Percentiles rank a stretch among this genome's conserved stretches.
These are phyloP conservation scores for Cyphellophora attinorum DNA, from an alignment of 2,329 filamentous ascomycete species.

Conservation along the genomic window DNA sequence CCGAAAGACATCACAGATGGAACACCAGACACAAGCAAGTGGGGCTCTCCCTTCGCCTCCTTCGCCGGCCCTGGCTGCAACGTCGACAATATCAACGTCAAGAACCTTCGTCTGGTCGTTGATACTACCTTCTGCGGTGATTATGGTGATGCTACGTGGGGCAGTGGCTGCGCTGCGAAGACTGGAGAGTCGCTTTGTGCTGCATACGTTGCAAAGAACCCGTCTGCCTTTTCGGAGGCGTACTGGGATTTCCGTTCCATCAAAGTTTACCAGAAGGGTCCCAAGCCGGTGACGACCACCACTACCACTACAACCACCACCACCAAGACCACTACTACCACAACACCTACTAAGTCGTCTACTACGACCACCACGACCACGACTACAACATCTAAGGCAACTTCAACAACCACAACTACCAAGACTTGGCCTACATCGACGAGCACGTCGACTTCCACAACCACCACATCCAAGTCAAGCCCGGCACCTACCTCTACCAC, in stretches of 20 bases:
- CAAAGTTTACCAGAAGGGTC: conserved; percentile 45
- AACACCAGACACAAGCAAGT: conserved; percentile 28
- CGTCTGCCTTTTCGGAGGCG: conserved; percentile 55
- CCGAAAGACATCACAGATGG: conserved; percentile 37
- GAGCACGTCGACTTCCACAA: too few relatives aligned
- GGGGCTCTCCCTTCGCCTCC: conserved; percentile 37
- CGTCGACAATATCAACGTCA: conserved; percentile 29
- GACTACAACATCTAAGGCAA: too few relatives aligned
- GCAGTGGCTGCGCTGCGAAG: conserved; percentile 45
- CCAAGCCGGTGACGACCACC: neutral
- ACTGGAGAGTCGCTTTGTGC: conserved; percentile 50
- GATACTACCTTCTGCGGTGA: conserved; percentile 47
- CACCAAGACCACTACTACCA: too few relatives aligned
- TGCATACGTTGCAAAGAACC: conserved; percentile 61
- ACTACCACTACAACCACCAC: neutral
- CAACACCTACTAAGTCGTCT: too few relatives aligned
- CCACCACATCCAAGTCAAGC: too few relatives aligned
- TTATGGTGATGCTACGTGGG: conserved; percentile 45
- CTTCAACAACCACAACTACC: too few relatives aligned
- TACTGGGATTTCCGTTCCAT: conserved; percentile 68
- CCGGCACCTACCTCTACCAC: too few relatives aligned
- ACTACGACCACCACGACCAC: too few relatives aligned
- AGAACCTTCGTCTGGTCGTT: conserved; percentile 34
- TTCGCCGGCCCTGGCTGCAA: conserved; percentile 28
- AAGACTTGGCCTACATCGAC: too few relatives aligned